Evolutionary conservation across 2,329 filamentous ascomycete genomes (phyloP).

Genomic region (Raffaelea albimanens): DNA sequence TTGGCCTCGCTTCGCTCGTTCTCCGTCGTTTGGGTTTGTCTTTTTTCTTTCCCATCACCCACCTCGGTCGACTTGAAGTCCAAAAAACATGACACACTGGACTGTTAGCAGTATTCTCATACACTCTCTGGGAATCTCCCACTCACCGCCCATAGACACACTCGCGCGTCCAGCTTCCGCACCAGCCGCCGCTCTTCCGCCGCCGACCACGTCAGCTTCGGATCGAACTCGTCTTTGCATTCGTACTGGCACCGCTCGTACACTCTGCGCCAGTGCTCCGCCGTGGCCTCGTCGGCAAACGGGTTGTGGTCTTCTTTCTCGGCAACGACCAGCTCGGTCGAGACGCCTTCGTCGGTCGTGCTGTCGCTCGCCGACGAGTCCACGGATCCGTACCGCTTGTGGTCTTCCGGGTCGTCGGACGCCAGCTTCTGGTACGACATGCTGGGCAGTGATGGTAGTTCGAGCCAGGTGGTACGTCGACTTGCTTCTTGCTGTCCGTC

Average conservation of each 20-base stretch:
- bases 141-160: constrained; percentile 30
- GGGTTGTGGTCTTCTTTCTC: constrained; percentile 16
- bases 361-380: background rate
- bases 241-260: constrained; percentile 35
- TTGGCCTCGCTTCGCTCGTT: no score
- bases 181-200: constrained; percentile 44
- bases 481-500: no score
- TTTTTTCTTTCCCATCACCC: background rate
- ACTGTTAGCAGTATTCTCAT: background rate
- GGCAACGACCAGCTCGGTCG: constrained; percentile 1
- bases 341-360: background rate
- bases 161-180: constrained; percentile 32
- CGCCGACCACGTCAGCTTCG: constrained; percentile 39
- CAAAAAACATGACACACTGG: constrained; percentile 49
- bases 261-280: constrained; percentile 22
- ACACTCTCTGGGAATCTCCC: background rate
- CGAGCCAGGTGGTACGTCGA: no score
- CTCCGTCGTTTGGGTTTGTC: no score
- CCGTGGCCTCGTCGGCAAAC: constrained; percentile 19
- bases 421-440: background rate
- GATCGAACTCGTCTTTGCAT: constrained; percentile 45
- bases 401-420: constrained; percentile 1
- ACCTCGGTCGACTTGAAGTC: constrained; percentile 49
- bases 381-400: background rate
- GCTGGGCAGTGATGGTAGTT: background rate